phyloP scores from a whole-genome alignment of 192 early-diverging fungal species.

The Pilaira anomala region DNA sequence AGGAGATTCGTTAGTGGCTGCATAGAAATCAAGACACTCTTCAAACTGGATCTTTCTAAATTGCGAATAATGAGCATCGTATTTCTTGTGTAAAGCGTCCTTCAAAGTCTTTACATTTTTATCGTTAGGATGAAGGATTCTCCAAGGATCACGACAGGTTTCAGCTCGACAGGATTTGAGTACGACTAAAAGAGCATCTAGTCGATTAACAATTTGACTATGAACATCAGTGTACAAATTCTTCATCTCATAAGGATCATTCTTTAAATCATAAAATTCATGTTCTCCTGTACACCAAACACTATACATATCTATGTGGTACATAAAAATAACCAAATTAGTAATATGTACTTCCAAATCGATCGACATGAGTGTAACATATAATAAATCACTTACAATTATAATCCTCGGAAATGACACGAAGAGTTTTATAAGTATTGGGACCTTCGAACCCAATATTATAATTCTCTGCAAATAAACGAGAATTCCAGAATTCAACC shows the following conservation, averaged over 20 bases:
- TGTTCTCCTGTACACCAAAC: conserved; percentile 58
- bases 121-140: conserved; percentile 41
- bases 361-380: not conserved
- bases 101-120: conserved; percentile 13
- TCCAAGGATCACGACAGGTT: conserved; percentile 58
- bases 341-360: too few species aligned
- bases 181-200: conserved; percentile 54
- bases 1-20: conserved; percentile 21
- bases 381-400: conserved; percentile 32
- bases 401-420: conserved; percentile 47
- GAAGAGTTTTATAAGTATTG: conserved; percentile 55
- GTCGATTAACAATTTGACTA: conserved; percentile 42
- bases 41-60: conserved; percentile 40
- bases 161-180: conserved; percentile 51
- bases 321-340: too few species aligned
- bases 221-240: conserved; percentile 48
- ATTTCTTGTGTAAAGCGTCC: conserved; percentile 16
- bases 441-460: conserved; percentile 9
- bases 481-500: conserved; percentile 49
- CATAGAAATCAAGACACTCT: conserved; percentile 22
- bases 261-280: conserved; percentile 52
- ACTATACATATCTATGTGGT: conserved; percentile 46
- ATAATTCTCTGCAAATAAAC: conserved; percentile 26
- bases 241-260: conserved; percentile 56
- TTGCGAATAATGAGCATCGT: conserved; percentile 48